A percentile compares a stretch with the other conserved stretches of the same genome.
Conservation (phyloP, 129 eudicot species). For the Lactuca saligna region DNA sequence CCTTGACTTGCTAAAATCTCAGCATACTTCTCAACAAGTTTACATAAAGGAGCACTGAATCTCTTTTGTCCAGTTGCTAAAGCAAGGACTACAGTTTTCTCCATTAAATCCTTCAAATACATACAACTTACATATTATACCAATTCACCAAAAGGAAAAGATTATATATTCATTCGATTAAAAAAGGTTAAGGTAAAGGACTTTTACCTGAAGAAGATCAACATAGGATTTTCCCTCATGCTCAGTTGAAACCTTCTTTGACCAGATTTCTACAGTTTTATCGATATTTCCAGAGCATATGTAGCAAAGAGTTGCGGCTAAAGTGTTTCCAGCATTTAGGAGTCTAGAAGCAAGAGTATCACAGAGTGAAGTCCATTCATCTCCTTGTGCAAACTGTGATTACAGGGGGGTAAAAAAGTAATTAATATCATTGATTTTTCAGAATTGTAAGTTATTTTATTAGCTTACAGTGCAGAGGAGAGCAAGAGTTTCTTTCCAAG, state of each 20-base stretch:
- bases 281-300: conserved; percentile 88
- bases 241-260: conserved; percentile 48
- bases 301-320: conserved; percentile 77
- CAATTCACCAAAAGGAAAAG: background rate
- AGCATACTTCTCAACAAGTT: conserved; percentile 82
- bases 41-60: conserved; percentile 68
- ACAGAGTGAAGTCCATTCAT: conserved; percentile 73
- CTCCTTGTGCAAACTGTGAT: conserved; percentile 71
- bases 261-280: conserved; percentile 83
- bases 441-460: background rate
- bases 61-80: conserved; percentile 76
- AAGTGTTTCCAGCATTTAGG: conserved; percentile 52
- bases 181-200: background rate
- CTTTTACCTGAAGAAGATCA: conserved; percentile 72
- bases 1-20: conserved; percentile 93
- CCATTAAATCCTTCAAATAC: conserved; percentile 67
- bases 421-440: background rate
- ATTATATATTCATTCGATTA: background rate
- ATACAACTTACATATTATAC: background rate
- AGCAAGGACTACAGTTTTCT: conserved; percentile 83
- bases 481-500: conserved; percentile 90
- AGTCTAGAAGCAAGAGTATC: conserved; percentile 83
- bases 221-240: conserved; percentile 67
- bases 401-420: background rate
- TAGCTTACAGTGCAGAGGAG: conserved; percentile 80